Base-by-base conservation (phyloP, 495 filamentous ascomycete genomes). In the Neurospora sublineolata region DNA sequence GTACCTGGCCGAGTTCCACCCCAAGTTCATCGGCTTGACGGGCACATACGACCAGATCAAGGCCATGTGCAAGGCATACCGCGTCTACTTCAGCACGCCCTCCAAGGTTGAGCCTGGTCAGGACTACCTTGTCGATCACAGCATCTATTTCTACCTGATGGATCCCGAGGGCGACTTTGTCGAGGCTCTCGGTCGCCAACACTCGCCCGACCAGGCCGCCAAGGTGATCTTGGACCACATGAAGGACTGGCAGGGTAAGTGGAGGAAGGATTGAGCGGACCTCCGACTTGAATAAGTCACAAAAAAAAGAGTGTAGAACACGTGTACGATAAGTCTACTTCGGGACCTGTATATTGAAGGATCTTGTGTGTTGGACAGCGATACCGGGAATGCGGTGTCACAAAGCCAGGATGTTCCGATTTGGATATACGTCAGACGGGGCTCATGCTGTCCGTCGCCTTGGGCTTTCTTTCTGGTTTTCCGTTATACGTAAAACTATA, bases 141-240 rank as follows among this genome's bases (percentile, higher is more conserved):
- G 93, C 78, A 98, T 99, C 74, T 99, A 99, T 85, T 99, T 99
- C 78, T 99, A 99, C 80, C 82, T 99, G 73, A 99, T 99, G 95
- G 94, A 97, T 82, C 95, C 95, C 58, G 96, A 99, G 72, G 94
- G 94, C 16, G 96, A 98, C 81, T 99, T 99, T 79, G 94, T 99
- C 33, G 95, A 99, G 84, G 96, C 93, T 33, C 90, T 99, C 75
- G 95, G 95, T 41, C 86, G 96, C 72, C 94, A 98, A 82, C 93
- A 97, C 84, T 94, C 90, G 36, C 92, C 94, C 16, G 91, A 96
- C 73, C 86, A 90, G 74, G 96, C 90, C 16, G 92, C 94, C 60
- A 91, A 88, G 81, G 84, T 97, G 67, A 97, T 98, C 71, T 76
- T 89, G 72, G 88, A 91, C 72, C 95, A 99, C 83, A 90, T 99